Conservation (phyloP, 345 rosid genomes). For the Schrenkiella parvula region DNA sequence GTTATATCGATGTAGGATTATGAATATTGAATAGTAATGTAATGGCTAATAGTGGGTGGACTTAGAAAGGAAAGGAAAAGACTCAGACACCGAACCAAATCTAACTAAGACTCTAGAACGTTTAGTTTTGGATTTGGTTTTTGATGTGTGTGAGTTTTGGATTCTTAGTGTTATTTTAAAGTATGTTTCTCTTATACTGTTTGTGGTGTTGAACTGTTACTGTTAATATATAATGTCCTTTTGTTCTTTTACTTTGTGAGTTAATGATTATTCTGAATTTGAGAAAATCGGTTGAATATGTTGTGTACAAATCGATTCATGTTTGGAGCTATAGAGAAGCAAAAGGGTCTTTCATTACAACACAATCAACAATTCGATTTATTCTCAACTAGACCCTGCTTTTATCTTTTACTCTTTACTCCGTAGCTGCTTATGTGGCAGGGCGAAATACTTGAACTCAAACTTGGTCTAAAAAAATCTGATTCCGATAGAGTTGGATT, state of each 20-base stretch:
- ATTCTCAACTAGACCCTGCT: too few species aligned
- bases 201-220: neutral
- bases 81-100: slow-evolving; percentile 33
- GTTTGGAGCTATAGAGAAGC: too few species aligned
- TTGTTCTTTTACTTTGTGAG: neutral
- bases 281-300: neutral
- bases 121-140: slow-evolving; percentile 18
- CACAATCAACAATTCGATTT: too few species aligned
- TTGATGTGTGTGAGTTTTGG: slow-evolving; percentile 21
- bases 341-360: too few species aligned
- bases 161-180: neutral
- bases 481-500: too few species aligned
- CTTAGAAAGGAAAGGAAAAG: neutral
- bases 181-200: neutral
- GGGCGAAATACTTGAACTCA: too few species aligned
- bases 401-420: too few species aligned
- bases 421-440: too few species aligned
- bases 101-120: neutral
- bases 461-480: too few species aligned
- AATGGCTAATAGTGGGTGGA: neutral
- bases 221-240: neutral
- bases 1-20: too few species aligned
- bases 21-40: neutral
- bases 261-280: neutral
- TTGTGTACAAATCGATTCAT: neutral